Evolutionary conservation across 2,329 filamentous ascomycete species (phyloP).

Genomic region (Aspergillus aculeatus): DNA sequence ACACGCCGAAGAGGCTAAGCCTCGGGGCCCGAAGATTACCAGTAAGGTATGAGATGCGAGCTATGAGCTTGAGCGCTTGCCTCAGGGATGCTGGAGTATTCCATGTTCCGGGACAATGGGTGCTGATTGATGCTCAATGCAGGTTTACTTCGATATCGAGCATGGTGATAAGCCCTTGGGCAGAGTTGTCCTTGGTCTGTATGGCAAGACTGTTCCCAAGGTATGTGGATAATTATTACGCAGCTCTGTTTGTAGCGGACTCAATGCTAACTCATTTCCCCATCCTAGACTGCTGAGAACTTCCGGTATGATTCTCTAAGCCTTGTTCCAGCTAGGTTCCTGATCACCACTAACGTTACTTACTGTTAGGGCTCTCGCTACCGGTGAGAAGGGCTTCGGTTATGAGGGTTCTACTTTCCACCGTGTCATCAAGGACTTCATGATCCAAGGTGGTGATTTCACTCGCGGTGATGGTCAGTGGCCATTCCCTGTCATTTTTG

Average conservation of each 20-base stretch:
- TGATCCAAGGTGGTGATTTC: slow-evolving; percentile 70
- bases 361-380: slow-evolving; percentile 53
- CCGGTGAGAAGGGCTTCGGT: slow-evolving; percentile 66
- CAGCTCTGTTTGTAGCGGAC: not conserved
- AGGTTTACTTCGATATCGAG: slow-evolving; percentile 66
- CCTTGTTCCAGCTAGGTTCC: not conserved
- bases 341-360: slow-evolving; percentile 15
- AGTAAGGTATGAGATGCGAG: slow-evolving; percentile 62
- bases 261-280: slow-evolving; percentile 11
- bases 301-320: slow-evolving; percentile 49
- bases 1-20: slow-evolving; percentile 66
- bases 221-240: slow-evolving; percentile 33
- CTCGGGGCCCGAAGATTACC: slow-evolving; percentile 82
- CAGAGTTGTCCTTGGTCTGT: slow-evolving; percentile 62
- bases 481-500: not conserved
- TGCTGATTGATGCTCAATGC: slow-evolving; percentile 13
- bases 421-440: slow-evolving; percentile 68
- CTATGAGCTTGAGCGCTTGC: not conserved
- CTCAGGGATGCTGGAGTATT: not conserved
- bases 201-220: slow-evolving; percentile 67
- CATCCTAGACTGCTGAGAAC: slow-evolving; percentile 61
- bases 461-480: slow-evolving; percentile 57
- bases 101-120: not conserved
- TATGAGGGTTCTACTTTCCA: slow-evolving; percentile 68
- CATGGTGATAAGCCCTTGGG: slow-evolving; percentile 63